Evolutionary conservation across 1,284 basidiomycete species (phyloP).

Genomic region (Rhodotorula sp.): DNA sequence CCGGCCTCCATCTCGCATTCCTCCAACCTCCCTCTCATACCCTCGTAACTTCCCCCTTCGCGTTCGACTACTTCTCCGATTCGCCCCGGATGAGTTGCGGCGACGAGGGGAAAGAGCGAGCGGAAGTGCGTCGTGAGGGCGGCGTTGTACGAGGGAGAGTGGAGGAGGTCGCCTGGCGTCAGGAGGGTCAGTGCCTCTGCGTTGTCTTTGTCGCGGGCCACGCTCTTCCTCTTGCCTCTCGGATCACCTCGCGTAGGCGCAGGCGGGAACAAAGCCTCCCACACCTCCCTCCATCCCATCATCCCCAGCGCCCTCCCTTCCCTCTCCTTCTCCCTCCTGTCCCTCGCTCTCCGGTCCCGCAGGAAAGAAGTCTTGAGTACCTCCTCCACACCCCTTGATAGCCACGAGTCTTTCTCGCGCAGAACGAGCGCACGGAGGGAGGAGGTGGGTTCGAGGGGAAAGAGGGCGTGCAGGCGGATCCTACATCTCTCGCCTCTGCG

Average conservation of each 20-base stretch:
- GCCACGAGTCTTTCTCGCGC: background rate
- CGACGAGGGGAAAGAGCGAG: background rate
- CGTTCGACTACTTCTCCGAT: background rate
- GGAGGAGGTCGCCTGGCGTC: conserved; percentile 18
- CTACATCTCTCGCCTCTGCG: background rate
- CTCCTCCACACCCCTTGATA: conserved; percentile 3
- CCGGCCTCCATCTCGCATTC: background rate
- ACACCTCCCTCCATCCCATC: background rate
- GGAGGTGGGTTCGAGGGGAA: conserved; percentile 16
- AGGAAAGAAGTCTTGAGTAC: background rate
- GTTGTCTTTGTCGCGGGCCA: no score
- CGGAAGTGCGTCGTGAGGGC: conserved; percentile 9
- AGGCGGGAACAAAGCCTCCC: background rate
- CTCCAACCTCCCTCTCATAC: conserved; percentile 2
- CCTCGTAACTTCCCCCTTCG: conserved; percentile 12
- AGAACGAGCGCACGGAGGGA: conserved; percentile 15
- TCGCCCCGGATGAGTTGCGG: background rate
- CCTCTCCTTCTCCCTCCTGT: background rate
- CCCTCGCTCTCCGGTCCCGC: background rate
- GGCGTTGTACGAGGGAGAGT: background rate
- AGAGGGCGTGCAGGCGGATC: conserved; percentile 24
- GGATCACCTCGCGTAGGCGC: no score
- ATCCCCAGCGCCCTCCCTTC: no score
- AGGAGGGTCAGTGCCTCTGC: background rate
- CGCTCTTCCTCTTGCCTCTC: background rate